Evolutionary conservation across 306 rosid genomes (phyloP).

Genomic region (Rosa persica): DNA sequence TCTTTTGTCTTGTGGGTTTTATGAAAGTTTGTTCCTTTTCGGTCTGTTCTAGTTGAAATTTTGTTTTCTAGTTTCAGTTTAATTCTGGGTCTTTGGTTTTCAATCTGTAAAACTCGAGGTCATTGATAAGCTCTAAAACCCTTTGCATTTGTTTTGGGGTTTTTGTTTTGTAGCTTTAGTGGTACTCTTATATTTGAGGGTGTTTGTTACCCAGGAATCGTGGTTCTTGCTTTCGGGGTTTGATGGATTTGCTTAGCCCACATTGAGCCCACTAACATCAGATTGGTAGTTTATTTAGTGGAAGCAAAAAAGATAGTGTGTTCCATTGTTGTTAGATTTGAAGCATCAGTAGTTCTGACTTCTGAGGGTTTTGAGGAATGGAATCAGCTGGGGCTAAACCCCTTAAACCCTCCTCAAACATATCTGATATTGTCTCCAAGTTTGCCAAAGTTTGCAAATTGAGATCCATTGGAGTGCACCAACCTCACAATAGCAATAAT

Average conservation of each 20-base stretch:
- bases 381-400: slow-evolving; percentile 49
- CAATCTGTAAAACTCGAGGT: background rate
- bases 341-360: slow-evolving; percentile 9
- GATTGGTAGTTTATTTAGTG: slow-evolving; percentile 13
- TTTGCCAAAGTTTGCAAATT: slow-evolving; percentile 67
- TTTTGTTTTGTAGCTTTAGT: slow-evolving; percentile 1
- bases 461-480: slow-evolving; percentile 72
- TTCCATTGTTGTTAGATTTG: slow-evolving; percentile 24
- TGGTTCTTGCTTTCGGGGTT: slow-evolving; percentile 30
- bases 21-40: background rate
- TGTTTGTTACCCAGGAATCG: slow-evolving; percentile 36
- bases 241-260: slow-evolving; percentile 24
- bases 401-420: slow-evolving; percentile 56
- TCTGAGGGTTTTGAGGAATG: slow-evolving; percentile 40
- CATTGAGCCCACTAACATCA: slow-evolving; percentile 12
- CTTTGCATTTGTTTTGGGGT: background rate
- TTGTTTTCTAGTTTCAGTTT: background rate
- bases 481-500: slow-evolving; percentile 28
- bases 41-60: background rate
- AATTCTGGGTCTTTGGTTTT: background rate
- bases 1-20: slow-evolving; percentile 14
- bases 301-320: slow-evolving; percentile 8
- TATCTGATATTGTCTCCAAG: slow-evolving; percentile 68
- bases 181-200: slow-evolving; percentile 21
- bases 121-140: background rate